phyloP scores from a whole-genome alignment of 2,329 filamentous ascomycete species.

The Claviceps lovelessii region DNA sequence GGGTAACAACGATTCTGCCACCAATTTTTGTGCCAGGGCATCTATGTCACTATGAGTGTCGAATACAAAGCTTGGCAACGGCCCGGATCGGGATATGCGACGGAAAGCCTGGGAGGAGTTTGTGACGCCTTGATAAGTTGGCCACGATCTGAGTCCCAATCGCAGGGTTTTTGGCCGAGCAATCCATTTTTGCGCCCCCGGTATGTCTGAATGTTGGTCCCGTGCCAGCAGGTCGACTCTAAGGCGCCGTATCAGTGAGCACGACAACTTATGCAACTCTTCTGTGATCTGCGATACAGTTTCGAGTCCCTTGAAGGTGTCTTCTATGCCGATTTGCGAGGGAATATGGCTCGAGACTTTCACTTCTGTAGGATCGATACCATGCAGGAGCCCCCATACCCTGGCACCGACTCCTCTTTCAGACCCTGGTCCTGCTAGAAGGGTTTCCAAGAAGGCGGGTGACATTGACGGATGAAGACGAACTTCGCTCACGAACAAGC shows the following conservation, averaged over 20 bases:
- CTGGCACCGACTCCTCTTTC: slow-evolving; percentile 57
- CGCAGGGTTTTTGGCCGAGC: slow-evolving; percentile 71
- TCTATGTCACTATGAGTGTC: slow-evolving; percentile 43
- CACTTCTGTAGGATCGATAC: slow-evolving; percentile 63
- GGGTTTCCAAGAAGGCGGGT: slow-evolving; percentile 47
- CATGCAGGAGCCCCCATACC: slow-evolving; percentile 68
- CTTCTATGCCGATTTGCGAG: slow-evolving; percentile 85
- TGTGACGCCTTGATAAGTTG: slow-evolving; percentile 14
- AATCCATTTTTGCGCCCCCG: slow-evolving; percentile 43
- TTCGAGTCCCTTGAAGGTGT: slow-evolving; percentile 67
- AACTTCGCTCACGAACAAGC: slow-evolving; percentile 51
- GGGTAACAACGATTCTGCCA: slow-evolving; percentile 51
- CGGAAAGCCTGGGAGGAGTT: slow-evolving; percentile 44
- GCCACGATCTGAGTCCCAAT: slow-evolving; percentile 56
- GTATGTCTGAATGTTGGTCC: slow-evolving; percentile 23
- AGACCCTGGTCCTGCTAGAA: slow-evolving; percentile 56
- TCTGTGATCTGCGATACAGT: slow-evolving; percentile 47
- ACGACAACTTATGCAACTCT: slow-evolving; percentile 54
- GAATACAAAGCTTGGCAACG: slow-evolving; percentile 63
- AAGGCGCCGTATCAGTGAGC: slow-evolving; percentile 65
- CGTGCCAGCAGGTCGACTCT: slow-evolving; percentile 54
- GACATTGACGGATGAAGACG: slow-evolving; percentile 49
- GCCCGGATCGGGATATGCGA: slow-evolving; percentile 60
- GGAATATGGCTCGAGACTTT: slow-evolving; percentile 57
- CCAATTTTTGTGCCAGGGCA: slow-evolving; percentile 50